Conservation (phyloP, 805 yeast genomes). For the Torulaspora microellipsoides region DNA sequence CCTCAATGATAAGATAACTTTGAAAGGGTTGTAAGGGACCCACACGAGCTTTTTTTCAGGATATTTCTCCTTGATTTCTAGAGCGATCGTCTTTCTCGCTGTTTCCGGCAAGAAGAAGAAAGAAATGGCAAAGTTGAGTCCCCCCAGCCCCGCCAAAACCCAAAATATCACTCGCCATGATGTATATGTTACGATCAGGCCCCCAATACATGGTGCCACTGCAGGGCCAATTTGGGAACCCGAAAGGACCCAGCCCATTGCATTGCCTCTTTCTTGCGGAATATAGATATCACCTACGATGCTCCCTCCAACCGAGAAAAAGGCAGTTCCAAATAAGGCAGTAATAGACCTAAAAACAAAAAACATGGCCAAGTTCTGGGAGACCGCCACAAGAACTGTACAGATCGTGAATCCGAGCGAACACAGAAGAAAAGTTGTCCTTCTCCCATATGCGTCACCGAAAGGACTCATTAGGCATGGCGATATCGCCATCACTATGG, state of each 20-base stretch:
- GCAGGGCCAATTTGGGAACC: slow-evolving; percentile 55
- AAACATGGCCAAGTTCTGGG: slow-evolving; percentile 51
- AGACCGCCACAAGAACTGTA: slow-evolving; percentile 39
- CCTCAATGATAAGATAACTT: slow-evolving; percentile 40
- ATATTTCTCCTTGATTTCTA: neutral
- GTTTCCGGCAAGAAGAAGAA: slow-evolving; percentile 46
- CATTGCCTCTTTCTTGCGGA: slow-evolving; percentile 48
- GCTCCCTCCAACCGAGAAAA: slow-evolving; percentile 50
- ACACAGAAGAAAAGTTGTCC: slow-evolving; percentile 41
- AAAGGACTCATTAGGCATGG: slow-evolving; percentile 44
- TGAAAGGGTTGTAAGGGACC: slow-evolving; percentile 43
- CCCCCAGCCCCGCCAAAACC: slow-evolving; percentile 45
- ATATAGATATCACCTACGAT: slow-evolving; percentile 47
- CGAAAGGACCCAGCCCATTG: slow-evolving; percentile 44
- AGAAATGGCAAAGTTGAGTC: slow-evolving; percentile 33
- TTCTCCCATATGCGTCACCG: slow-evolving; percentile 50
- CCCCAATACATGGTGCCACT: slow-evolving; percentile 51
- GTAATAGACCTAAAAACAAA: slow-evolving; percentile 45
- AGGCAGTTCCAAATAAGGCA: slow-evolving; percentile 53
- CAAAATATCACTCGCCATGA: slow-evolving; percentile 52
- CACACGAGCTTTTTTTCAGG: slow-evolving; percentile 39
- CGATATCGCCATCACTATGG: slow-evolving; percentile 48
- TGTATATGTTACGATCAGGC: slow-evolving; percentile 46
- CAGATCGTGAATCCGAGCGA: slow-evolving; percentile 31
- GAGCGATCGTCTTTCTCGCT: slow-evolving; percentile 15